A percentile compares a stretch with the other conserved stretches of the same genome.
These are phyloP conservation scores for Pochonia chlamydosporia DNA, from an alignment of 2,329 filamentous ascomycete species.

Conservation along the genomic window DNA sequence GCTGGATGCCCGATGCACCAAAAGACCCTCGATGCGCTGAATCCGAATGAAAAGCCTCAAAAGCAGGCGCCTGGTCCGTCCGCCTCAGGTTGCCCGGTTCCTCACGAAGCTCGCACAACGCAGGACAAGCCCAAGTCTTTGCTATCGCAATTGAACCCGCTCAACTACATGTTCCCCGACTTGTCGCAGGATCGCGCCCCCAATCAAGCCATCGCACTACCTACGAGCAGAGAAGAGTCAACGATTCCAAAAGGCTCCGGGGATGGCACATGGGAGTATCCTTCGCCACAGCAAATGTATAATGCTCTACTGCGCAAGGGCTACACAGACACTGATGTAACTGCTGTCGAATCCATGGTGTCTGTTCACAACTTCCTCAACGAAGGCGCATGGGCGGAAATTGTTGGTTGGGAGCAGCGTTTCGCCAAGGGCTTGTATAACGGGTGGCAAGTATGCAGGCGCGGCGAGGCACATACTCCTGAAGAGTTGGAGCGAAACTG, in stretches of 20 bases:
- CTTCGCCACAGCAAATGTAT: conserved; percentile 98
- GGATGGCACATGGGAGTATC: conserved; percentile 90
- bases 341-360: conserved; percentile 94
- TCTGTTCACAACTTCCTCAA: conserved; percentile 97
- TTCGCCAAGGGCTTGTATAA: conserved; percentile 68
- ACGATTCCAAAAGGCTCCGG: conserved; percentile 85
- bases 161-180: conserved; percentile 94
- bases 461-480: conserved; percentile 60
- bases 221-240: conserved; percentile 74
- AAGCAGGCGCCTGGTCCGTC: conserved; percentile 16
- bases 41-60: conserved; percentile 20
- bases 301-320: conserved; percentile 95
- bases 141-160: conserved; percentile 54
- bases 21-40: conserved; percentile 43
- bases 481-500: conserved; percentile 42
- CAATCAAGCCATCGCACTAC: conserved; percentile 67
- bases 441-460: conserved; percentile 68
- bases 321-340: conserved; percentile 87
- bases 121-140: conserved; percentile 36
- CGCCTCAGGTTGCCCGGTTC: conserved; percentile 39
- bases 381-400: conserved; percentile 94
- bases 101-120: conserved; percentile 28
- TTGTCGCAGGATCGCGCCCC: conserved; percentile 74
- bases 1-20: conserved; percentile 54
- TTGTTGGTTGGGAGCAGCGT: conserved; percentile 85